Conservation (phyloP, 2,329 filamentous ascomycete species). For the Scleromitrula shiraiana region DNA sequence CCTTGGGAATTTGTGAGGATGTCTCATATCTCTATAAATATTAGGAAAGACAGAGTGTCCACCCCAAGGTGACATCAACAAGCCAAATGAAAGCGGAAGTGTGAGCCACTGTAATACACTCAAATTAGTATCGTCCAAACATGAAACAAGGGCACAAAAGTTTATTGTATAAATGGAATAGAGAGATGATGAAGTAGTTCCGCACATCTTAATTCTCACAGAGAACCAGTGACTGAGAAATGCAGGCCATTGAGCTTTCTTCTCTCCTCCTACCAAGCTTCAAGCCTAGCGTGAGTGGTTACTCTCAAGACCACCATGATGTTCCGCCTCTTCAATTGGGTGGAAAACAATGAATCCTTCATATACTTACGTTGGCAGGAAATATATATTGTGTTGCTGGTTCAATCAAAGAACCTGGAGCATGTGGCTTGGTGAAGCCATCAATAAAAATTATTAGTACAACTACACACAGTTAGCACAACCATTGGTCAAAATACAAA, state of each 20-base stretch:
- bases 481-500: too few relatives aligned
- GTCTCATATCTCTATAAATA: constrained; percentile 68
- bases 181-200: too few relatives aligned
- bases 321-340: too few relatives aligned
- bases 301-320: too few relatives aligned
- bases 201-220: too few relatives aligned
- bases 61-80: constrained; percentile 78
- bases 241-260: too few relatives aligned
- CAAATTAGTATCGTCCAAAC: background rate
- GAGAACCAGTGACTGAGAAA: too few relatives aligned
- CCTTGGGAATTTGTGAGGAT: constrained; percentile 59
- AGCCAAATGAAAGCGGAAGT: constrained; percentile 77
- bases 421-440: constrained; percentile 71
- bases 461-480: constrained; percentile 43
- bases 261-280: too few relatives aligned
- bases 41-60: constrained; percentile 70
- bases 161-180: too few relatives aligned
- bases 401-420: constrained; percentile 74
- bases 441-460: constrained; percentile 77
- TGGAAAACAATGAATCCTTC: too few relatives aligned
- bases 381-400: constrained; percentile 76
- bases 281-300: too few relatives aligned
- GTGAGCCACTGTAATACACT: constrained; percentile 52
- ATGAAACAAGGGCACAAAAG: background rate
- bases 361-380: constrained; percentile 57